Evolutionary conservation across 805 yeast species (phyloP), one percentile per base, ranked within the genome.

Genomic region (Wickerhamomyces queroliae): DNA sequence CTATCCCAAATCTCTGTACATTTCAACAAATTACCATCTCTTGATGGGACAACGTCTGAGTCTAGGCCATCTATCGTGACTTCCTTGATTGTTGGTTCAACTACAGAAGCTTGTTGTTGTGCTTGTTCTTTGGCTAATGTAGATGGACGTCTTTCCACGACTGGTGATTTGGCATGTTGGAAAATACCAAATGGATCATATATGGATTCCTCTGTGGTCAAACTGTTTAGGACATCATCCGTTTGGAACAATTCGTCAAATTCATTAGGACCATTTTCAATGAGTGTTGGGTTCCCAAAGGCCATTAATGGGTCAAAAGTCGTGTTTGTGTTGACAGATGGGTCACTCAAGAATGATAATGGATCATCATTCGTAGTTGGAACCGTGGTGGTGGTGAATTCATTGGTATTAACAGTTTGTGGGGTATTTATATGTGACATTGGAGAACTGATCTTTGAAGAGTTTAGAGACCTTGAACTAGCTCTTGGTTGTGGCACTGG

Each of bases 1-100:
- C 98, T 75, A 61, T 91, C 98, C 99, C 99, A 93, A 13, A 91
- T 83, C 50, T 89, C 96, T 0, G 95, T 77, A 62, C 99, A 93
- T 55, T 78, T 78, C 63, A 84, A 63, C 49, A 78, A 58, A 12
- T 74, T 69, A 15, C 62, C 63, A 41, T 79, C 83, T 8, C 77
- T 83, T 5, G 83, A 75, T 6, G 95, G 95, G 4, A 87, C 90
- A 22, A 78, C 75, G 25, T 65, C 67, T 16, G n/a, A n/a, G n/a
- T n/a, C n/a, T n/a, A n/a, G n/a, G n/a, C n/a, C n/a, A n/a, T n/a
- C n/a, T n/a, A n/a, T n/a, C n/a, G n/a, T n/a, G n/a, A n/a, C n/a
- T n/a, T n/a, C n/a, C n/a, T n/a, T 52, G 58, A 28, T 55, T 67
- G 21, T 43, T 47, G 22, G 44, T 23, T 23, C 25, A 8, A 17